Evolutionary conservation across 768 basidiomycete species (phyloP), one percentile per base, ranked within the genome.

Genomic region (Chalciporus pseudorubinellus): DNA sequence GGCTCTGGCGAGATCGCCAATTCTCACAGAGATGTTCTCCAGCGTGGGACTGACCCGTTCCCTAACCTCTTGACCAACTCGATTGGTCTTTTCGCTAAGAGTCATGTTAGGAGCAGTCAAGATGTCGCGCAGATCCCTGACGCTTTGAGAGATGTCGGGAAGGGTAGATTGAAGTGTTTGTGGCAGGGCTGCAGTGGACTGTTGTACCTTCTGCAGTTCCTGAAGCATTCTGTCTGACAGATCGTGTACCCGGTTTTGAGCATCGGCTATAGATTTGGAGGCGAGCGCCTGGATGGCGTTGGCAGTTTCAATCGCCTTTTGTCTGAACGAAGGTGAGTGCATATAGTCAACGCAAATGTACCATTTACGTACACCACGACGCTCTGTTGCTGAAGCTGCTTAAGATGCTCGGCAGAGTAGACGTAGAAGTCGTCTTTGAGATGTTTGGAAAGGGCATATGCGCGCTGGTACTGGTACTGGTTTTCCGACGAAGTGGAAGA

Each of bases 381-480:
- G 51, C 73, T 86, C 58, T 90, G 89, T 16, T 75, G 72, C 59
- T 84, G 84, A 38, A 89, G 69, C 55, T 87, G 80, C 52, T 82
- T 85, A 61, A 89, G 67, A 60, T 89, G 88, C 55, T 89, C 85
- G 46, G 78, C 74, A 4, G 88, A 86, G 63, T 84, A 85, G 24
- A 73, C 78, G 53, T 78, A 79, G 39, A 89, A 60, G 60, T 85
- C 80, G 57, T 82, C 82, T 53, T 75, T 77, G 53, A 89, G 73
- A 38, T 80, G 79, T 59, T 76, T 78, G 28, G 87, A 85, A 45
- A 92, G 78, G 33, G 75, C 74, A 54, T 80, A 74, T 41, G 80
- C 87, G 42, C 89, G 87, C 64, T 89, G 87, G 61, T 89, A 88
- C 70, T 92, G 90, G 59, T 82, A 88, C 65, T 87, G 79, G 40